Percentiles rank a stretch among this genome's conserved stretches.
phyloP scores from a whole-genome alignment of 78 protist species.

The Paratrimastix pyriformis region DNA sequence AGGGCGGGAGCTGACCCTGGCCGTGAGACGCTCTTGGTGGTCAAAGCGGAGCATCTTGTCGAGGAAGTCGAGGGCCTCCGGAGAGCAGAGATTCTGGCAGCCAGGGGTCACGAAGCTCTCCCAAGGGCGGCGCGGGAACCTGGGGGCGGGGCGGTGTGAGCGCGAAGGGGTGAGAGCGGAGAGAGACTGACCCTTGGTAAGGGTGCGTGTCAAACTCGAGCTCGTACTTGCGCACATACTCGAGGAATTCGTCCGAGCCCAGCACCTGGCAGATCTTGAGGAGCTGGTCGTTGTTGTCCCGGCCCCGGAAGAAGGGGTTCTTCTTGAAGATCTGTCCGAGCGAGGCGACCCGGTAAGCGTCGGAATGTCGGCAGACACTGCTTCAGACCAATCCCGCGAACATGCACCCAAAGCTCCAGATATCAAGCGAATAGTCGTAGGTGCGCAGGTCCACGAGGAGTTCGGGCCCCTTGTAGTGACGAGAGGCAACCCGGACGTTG shows the following conservation, averaged over 20 bases:
- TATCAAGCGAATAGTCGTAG: conserved; percentile 94
- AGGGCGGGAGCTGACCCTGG: too few species aligned
- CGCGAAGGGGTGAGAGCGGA: not conserved
- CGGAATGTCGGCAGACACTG: not conserved
- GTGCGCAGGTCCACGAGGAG: conserved; percentile 81
- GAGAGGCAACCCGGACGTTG: conserved; percentile 99
- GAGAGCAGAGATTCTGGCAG: conserved; percentile 62
- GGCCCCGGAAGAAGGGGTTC: conserved; percentile 98
- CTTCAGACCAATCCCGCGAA: conserved; percentile 81
- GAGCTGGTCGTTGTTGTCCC: conserved; percentile 96
- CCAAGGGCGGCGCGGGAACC: conserved; percentile 72
- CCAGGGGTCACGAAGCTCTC: conserved; percentile 42
- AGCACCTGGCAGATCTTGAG: conserved; percentile 91
- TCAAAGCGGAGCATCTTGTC: conserved; percentile 81
- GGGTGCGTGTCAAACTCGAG: conserved; percentile 66
- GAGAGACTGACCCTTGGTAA: not conserved
- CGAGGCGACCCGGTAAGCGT: not conserved
- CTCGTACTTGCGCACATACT: conserved; percentile 80
- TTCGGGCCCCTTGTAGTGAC: conserved; percentile 97
- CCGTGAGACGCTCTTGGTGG: conserved; percentile 63
- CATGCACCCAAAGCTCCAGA: conserved; percentile 97
- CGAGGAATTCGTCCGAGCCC: conserved; percentile 87
- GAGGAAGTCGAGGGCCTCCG: conserved; percentile 91
- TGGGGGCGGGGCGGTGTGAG: not conserved
- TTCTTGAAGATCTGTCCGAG: conserved; percentile 68